Conservation (phyloP, 345 rosid species). For the Acer campestre region DNA sequence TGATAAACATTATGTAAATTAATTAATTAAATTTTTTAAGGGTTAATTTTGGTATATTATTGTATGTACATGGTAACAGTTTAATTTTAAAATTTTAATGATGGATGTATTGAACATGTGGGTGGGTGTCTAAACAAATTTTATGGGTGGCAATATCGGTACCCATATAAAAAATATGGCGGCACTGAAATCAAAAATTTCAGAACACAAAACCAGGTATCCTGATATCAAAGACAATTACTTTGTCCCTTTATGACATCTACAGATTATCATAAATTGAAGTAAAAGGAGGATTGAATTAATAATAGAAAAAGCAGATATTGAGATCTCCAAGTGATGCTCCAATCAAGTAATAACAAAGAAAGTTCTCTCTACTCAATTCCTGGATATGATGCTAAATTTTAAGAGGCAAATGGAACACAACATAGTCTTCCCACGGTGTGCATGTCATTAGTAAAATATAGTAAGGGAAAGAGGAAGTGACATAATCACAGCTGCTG, state of each 20-base stretch:
- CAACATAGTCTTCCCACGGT: not conserved
- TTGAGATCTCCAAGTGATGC: not conserved
- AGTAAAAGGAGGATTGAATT: not conserved
- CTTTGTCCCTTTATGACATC: conserved; percentile 5
- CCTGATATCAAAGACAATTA: not conserved
- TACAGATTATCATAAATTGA: not conserved
- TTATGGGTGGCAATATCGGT: too few relatives aligned
- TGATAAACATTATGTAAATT: too few relatives aligned
- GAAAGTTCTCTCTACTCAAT: not conserved
- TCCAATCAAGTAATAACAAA: not conserved
- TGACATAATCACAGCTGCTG: not conserved
- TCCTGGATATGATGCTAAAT: not conserved
- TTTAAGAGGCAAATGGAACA: not conserved
- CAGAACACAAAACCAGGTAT: not conserved
- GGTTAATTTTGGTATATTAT: too few relatives aligned
- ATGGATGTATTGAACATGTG: too few relatives aligned
- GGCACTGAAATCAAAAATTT: not conserved
- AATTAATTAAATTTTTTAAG: too few relatives aligned
- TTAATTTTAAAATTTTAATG: too few relatives aligned
- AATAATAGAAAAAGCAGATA: not conserved
- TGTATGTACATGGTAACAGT: too few relatives aligned
- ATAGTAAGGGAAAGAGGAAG: not conserved
- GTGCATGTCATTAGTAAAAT: not conserved
- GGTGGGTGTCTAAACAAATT: too few relatives aligned
- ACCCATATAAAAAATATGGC: not conserved